Conservation (phyloP, 2,329 filamentous ascomycete genomes). For the Paecilomyces niveus region DNA sequence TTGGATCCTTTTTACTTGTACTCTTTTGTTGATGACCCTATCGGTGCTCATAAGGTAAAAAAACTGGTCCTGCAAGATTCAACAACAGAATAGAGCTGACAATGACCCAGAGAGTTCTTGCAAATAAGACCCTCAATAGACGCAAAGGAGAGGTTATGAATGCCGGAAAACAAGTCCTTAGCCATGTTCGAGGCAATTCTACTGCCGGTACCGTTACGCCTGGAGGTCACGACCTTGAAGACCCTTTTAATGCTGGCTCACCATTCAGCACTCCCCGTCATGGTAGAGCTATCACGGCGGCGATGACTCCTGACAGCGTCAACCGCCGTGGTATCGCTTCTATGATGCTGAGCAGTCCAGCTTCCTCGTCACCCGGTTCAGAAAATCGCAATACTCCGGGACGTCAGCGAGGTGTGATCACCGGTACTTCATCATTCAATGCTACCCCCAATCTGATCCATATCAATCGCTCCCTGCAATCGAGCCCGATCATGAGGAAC, state of each 20-base stretch:
- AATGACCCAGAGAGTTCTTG: constrained; percentile 16
- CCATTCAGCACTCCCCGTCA: neutral
- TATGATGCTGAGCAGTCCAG: neutral
- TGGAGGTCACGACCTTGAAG: neutral
- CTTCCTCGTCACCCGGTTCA: neutral
- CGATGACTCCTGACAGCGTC: neutral
- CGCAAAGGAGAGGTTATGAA: constrained; percentile 26
- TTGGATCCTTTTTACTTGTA: constrained; percentile 26
- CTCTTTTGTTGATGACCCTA: constrained; percentile 31
- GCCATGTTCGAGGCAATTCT: constrained; percentile 1
- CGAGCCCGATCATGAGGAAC: neutral
- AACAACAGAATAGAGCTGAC: neutral
- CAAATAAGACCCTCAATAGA: constrained; percentile 26
- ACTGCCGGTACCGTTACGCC: neutral
- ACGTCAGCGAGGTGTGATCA: neutral
- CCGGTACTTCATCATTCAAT: neutral
- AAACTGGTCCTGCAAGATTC: neutral
- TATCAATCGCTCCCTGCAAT: neutral
- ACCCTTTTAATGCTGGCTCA: neutral
- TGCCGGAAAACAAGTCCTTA: constrained; percentile 20
- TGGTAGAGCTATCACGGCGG: neutral
- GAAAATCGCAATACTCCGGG: neutral
- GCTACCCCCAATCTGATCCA: neutral
- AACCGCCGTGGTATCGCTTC: neutral
- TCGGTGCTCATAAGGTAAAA: constrained; percentile 13